Base-by-base conservation (phyloP, 257 asterid species). In the Nemophila menziesii region DNA sequence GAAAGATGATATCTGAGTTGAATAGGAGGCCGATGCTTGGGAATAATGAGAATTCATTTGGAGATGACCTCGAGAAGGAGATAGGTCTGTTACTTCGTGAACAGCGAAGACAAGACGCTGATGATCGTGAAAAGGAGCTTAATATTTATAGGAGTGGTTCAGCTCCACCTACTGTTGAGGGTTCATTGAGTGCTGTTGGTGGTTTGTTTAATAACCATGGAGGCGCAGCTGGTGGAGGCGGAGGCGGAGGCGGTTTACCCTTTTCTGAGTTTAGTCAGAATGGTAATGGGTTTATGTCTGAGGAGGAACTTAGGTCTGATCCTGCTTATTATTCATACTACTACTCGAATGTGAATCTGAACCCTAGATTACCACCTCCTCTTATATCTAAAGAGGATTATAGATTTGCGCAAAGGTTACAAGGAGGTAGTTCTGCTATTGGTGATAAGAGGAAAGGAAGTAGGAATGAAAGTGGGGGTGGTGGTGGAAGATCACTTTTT, bases 311-410 rank as follows among this genome's bases (percentile, higher is more conserved):
- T 44, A 79, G 99, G 94, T 85, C 94, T 34, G 93, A 90, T 61
- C 99, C 99, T 26, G 70, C 83, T 0, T 90, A 90, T 42, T 56
- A 67, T 5, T 71, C 94, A 17, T 85, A 90, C 61, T 90, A 90
- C 58, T 85, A 85, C 74, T 71, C 96, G 0, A 85, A 90, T 48
- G 86, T 77, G 27, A 90, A 90, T 61, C 60, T 90, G 66, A 90
- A 90, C 65, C 99, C 99, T 23, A 85, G 99, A 77, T 66, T 90
- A 53, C 99, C 99, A 0, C 99, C 96, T n/a, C 99, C 99, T 55
- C 66, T 81, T 49, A 18, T 81, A 51, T 85, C 99, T 16, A 90
- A 69, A 66, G 99, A 85, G 76, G 99, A 85, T 62, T 85, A 93
- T 94, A 71, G 99, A 17, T 85, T 49, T 52, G 65, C 93, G 8